A percentile compares a stretch with the other conserved stretches of the same genome.
phyloP scores from a whole-genome alignment of 257 asterid species.

The Scutellaria galericulata region DNA sequence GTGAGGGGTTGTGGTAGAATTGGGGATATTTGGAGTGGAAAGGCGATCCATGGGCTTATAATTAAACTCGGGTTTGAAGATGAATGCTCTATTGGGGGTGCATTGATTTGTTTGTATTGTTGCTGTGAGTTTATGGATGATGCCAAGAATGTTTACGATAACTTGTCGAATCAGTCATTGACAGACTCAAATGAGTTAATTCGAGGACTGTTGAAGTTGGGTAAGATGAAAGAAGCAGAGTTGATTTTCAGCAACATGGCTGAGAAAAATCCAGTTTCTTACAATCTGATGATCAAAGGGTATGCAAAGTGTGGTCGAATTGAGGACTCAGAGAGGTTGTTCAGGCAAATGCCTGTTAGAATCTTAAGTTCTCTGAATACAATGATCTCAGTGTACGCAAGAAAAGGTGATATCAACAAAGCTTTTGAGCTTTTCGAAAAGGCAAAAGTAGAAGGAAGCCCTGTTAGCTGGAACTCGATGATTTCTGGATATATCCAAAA shows the following conservation, averaged over 20 bases:
- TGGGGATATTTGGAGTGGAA: slow-evolving; percentile 53
- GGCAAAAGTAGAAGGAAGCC: slow-evolving; percentile 55
- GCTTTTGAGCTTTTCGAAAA: slow-evolving; percentile 69
- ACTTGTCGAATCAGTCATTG: slow-evolving; percentile 39
- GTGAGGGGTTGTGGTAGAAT: slow-evolving; percentile 67
- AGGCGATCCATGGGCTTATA: slow-evolving; percentile 61
- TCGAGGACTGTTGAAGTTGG: slow-evolving; percentile 53
- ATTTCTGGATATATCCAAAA: slow-evolving; percentile 72
- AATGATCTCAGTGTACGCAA: slow-evolving; percentile 69
- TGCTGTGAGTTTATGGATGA: slow-evolving; percentile 55
- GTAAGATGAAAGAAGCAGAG: slow-evolving; percentile 65
- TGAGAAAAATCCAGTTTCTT: slow-evolving; percentile 50
- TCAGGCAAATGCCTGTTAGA: slow-evolving; percentile 53
- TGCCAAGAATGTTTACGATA: slow-evolving; percentile 52
- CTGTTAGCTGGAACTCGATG: slow-evolving; percentile 89
- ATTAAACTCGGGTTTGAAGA: slow-evolving; percentile 60
- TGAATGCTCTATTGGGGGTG: slow-evolving; percentile 54
- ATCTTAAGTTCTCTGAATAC: slow-evolving; percentile 58
- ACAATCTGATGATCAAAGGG: slow-evolving; percentile 78
- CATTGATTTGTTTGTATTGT: slow-evolving; percentile 62
- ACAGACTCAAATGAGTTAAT: slow-evolving; percentile 55
- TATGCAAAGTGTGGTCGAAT: slow-evolving; percentile 59
- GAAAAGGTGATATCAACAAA: slow-evolving; percentile 53
- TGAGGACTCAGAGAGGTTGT: slow-evolving; percentile 58
- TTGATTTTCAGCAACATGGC: slow-evolving; percentile 51